These are phyloP conservation scores for Fusarium siculi DNA, from an alignment of 2,329 filamentous ascomycete genomes.

Conservation along the genomic window DNA sequence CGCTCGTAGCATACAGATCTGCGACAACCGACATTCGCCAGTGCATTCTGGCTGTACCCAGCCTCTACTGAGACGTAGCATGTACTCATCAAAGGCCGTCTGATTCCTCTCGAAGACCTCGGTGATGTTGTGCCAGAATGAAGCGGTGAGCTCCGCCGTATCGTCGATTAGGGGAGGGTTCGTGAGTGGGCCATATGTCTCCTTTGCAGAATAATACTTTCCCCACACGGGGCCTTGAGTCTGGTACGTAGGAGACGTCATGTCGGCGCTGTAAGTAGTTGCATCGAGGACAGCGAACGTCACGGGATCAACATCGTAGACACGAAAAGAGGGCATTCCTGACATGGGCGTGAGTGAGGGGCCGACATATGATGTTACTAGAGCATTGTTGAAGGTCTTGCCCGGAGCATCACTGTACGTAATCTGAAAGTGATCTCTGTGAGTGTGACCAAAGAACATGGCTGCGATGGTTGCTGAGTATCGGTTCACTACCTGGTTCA, in stretches of 20 bases:
- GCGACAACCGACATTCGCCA: constrained; percentile 54
- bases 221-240: constrained; percentile 60
- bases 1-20: constrained; percentile 65
- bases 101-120: constrained; percentile 56
- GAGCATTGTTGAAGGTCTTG: constrained; percentile 55
- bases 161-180: constrained; percentile 52
- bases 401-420: constrained; percentile 61
- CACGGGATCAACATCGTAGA: constrained; percentile 67
- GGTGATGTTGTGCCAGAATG: constrained; percentile 70
- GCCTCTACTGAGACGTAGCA: constrained; percentile 59
- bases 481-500: constrained; percentile 64
- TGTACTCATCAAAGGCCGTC: constrained; percentile 58
- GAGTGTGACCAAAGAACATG: constrained; percentile 68
- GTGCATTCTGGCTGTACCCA: constrained; percentile 55
- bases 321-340: constrained; percentile 66
- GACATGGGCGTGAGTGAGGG: constrained; percentile 66
- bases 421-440: constrained; percentile 66
- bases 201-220: constrained; percentile 66
- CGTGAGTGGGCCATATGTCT: constrained; percentile 60
- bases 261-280: constrained; percentile 65
- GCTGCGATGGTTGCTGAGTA: constrained; percentile 65
- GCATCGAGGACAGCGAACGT: constrained; percentile 66
- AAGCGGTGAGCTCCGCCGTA: constrained; percentile 61
- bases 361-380: constrained; percentile 63
- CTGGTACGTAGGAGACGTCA: constrained; percentile 57